Evolutionary conservation across 345 rosid genomes (phyloP).

Genomic region (Eucalyptus fibrosa): DNA sequence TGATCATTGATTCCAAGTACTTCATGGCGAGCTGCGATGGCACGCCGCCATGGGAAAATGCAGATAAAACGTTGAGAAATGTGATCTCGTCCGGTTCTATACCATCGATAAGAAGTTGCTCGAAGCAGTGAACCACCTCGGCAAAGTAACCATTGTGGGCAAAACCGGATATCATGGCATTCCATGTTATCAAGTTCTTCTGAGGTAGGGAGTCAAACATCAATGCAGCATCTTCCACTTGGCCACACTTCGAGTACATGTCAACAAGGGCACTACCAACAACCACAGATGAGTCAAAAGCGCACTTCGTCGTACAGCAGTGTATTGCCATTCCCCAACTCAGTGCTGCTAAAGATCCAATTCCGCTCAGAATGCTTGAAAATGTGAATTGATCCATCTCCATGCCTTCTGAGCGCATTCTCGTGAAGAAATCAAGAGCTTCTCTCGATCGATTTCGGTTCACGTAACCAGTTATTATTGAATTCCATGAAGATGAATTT

Average conservation of each 20-base stretch:
- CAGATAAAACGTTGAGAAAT: constrained; percentile 61
- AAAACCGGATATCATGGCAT: constrained; percentile 66
- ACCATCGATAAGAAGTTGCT: constrained; percentile 26
- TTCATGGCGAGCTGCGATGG: constrained; percentile 17
- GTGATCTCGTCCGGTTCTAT: constrained; percentile 55
- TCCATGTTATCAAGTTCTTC: constrained; percentile 63
- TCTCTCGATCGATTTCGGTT: constrained; percentile 30
- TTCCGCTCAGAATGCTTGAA: constrained; percentile 51
- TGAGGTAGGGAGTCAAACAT: constrained; percentile 29
- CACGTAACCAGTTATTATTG: constrained; percentile 58
- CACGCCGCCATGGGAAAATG: constrained; percentile 35
- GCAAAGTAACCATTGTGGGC: constrained; percentile 49
- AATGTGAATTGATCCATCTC: constrained; percentile 44
- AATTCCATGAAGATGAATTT: constrained; percentile 78
- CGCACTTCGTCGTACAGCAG: constrained; percentile 24
- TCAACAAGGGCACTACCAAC: constrained; percentile 68
- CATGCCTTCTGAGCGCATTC: constrained; percentile 38
- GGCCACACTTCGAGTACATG: constrained; percentile 80
- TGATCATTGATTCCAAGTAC: constrained; percentile 47
- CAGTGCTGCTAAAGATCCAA: constrained; percentile 43
- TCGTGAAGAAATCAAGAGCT: constrained; percentile 36
- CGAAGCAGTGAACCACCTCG: constrained; percentile 26
- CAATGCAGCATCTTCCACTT: constrained; percentile 32
- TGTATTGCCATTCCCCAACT: constrained; percentile 60
- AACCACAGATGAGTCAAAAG: constrained; percentile 32